A percentile compares a stretch with the other conserved stretches of the same genome.
phyloP scores from a whole-genome alignment of 108 stramenopile genomes.

The Aurantiochytrium sp. region DNA sequence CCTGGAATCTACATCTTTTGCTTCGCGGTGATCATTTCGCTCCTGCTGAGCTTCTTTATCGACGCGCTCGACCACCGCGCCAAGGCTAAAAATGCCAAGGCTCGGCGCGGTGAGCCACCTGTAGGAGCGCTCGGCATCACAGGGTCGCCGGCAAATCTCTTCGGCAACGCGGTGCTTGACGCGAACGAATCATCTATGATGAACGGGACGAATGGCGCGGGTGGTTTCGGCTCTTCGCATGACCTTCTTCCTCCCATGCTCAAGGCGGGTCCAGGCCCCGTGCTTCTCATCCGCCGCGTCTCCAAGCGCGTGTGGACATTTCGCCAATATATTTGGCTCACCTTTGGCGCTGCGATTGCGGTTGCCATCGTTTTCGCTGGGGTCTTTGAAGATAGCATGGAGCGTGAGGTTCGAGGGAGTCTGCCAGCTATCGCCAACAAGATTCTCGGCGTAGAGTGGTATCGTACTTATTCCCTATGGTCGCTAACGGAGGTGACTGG shows the following conservation, averaged over 20 bases:
- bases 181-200: slow-evolving; percentile 19
- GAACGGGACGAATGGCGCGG: too few species aligned
- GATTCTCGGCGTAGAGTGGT: slow-evolving; percentile 63
- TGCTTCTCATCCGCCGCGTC: slow-evolving; percentile 21
- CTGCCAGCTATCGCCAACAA: slow-evolving; percentile 61
- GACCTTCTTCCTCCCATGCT: slow-evolving; percentile 31
- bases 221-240: neutral
- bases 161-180: neutral
- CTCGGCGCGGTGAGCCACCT: neutral
- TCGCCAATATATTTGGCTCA: neutral
- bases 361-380: slow-evolving; percentile 44
- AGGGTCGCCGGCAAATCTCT: neutral
- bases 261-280: slow-evolving; percentile 26
- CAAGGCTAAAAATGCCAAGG: neutral
- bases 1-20: slow-evolving; percentile 69
- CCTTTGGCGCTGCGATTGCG: neutral
- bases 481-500: slow-evolving; percentile 66
- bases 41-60: slow-evolving; percentile 60
- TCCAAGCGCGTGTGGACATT: neutral
- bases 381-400: slow-evolving; percentile 58
- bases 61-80: slow-evolving; percentile 51
- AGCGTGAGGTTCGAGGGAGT: slow-evolving; percentile 64
- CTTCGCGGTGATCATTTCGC: slow-evolving; percentile 64
- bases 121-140: neutral
- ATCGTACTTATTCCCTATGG: slow-evolving; percentile 54